Evolutionary conservation across 768 basidiomycete genomes (phyloP).

Genomic region (Leccinum pellstonianum): DNA sequence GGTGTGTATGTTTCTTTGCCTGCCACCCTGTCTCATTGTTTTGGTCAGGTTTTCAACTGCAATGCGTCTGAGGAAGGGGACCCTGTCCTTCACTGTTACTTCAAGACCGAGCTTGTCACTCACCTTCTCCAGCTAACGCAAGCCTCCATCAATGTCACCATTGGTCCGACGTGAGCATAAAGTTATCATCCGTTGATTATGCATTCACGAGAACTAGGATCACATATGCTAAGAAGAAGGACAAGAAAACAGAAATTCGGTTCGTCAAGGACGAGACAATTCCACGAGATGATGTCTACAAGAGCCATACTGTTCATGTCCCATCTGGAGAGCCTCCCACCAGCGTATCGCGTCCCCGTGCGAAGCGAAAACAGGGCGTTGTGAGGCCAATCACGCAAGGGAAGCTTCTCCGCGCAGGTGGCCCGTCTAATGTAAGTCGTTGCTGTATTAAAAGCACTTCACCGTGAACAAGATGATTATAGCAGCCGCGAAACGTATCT

Average conservation of each 20-base stretch:
- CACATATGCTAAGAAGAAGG: slow-evolving; percentile 95
- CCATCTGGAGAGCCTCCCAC: slow-evolving; percentile 81
- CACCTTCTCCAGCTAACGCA: slow-evolving; percentile 80
- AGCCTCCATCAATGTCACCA: slow-evolving; percentile 66
- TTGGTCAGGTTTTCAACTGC: slow-evolving; percentile 68
- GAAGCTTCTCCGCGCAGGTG: slow-evolving; percentile 74
- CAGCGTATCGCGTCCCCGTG: slow-evolving; percentile 80
- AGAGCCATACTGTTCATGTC: slow-evolving; percentile 89
- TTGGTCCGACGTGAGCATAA: slow-evolving; percentile 70
- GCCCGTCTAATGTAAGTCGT: slow-evolving; percentile 57
- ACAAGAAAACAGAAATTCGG: slow-evolving; percentile 85
- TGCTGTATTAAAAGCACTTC: not conserved
- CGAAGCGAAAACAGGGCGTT: slow-evolving; percentile 84
- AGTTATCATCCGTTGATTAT: not conserved
- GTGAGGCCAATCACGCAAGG: slow-evolving; percentile 85
- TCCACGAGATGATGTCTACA: slow-evolving; percentile 78
- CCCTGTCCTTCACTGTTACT: slow-evolving; percentile 83
- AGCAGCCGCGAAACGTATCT: slow-evolving; percentile 44
- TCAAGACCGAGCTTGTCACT: slow-evolving; percentile 93
- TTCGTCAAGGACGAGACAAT: slow-evolving; percentile 88
- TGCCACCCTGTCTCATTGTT: slow-evolving; percentile 6
- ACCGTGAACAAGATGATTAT: not conserved
- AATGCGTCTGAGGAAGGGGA: slow-evolving; percentile 89
- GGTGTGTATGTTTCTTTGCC: slow-evolving; percentile 42
- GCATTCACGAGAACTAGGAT: slow-evolving; percentile 49